Base-by-base conservation (phyloP, 2,329 filamentous ascomycete genomes). In the Stagonosporopsis rhizophila region DNA sequence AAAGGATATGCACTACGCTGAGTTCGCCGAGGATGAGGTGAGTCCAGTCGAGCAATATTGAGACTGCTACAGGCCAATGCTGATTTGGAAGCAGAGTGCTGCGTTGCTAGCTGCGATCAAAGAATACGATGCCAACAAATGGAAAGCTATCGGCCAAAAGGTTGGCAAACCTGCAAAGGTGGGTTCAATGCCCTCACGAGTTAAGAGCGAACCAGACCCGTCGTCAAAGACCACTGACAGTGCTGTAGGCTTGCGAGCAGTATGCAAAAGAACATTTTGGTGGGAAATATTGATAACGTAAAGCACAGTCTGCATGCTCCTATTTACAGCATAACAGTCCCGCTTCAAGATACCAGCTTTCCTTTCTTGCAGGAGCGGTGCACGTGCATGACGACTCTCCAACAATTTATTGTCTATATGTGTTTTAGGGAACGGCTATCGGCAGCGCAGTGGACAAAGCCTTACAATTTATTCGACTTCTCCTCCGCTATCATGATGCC, bases 1-100 rank as follows among this genome's bases (percentile, higher is more conserved):
- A 58, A 70, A 95, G 91, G 95, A 99, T 70, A 99, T 99, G 95
- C 95, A 99, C 75, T 98, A 98, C 76, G 95, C 95, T 64, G 95
- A 98, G 75, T 98, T 99, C 76, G 93, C 91, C 45, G 94, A 97
- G 81, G 92, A 98, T 73, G 95, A 97, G 87, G 92, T 96, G 81
- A 78, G 67, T 64, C 64, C 53, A 27, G 40, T 39, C 44, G 38
- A 38, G 30, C 47, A 17, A 20, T 44, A 52, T 60, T 38, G 49
- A 54, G 55, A 19, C 23, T 22, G n/a, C 30, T 27, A 56, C 52
- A 44, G 38, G 54, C 55, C 62, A 46, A 53, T 59, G 59, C 69
- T 75, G 60, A 75, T 63, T 32, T 58, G 56, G 66, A 64, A 68
- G 69, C 82, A 91, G 86, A 92, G 87, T 72, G 85, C 88, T 68